A percentile compares a stretch with the other conserved stretches of the same genome.
phyloP scores from a whole-genome alignment of 768 basidiomycete species.

The Nevesoporus exiguus region DNA sequence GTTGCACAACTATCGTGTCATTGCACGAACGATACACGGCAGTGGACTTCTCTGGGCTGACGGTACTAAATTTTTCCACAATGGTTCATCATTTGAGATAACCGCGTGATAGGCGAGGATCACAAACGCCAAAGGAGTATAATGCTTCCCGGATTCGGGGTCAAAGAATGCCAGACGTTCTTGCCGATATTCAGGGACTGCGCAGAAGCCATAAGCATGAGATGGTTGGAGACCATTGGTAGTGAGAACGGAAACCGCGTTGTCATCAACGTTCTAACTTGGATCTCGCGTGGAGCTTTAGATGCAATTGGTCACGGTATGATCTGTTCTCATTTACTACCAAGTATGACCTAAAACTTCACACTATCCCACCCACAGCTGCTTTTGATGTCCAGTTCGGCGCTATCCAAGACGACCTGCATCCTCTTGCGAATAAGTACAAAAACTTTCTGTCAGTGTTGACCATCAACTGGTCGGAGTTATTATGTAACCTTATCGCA shows the following conservation, averaged over 20 bases:
- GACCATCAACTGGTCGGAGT: not conserved
- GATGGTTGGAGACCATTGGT: constrained; percentile 18
- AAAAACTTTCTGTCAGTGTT: constrained; percentile 6
- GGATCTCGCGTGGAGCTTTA: constrained; percentile 25
- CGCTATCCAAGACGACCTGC: not conserved
- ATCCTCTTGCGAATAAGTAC: constrained; percentile 7
- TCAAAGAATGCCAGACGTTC: constrained; percentile 46
- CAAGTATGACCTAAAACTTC: not conserved
- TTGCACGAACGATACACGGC: constrained; percentile 21
- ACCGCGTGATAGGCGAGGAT: constrained; percentile 27
- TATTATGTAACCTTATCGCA: not conserved
- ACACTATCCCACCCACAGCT: constrained; percentile 21
- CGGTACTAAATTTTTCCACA: constrained; percentile 21
- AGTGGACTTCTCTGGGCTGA: constrained; percentile 39
- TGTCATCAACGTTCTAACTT: constrained; percentile 15
- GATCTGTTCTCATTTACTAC: not conserved
- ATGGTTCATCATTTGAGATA: constrained; percentile 7
- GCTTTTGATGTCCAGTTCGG: constrained; percentile 41
- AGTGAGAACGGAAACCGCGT: not conserved
- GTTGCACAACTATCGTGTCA: constrained; percentile 20
- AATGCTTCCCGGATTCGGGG: constrained; percentile 56
- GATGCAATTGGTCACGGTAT: constrained; percentile 49
- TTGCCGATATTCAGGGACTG: constrained; percentile 45
- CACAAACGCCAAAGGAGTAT: constrained; percentile 53
- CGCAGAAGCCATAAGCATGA: constrained; percentile 14